These are phyloP conservation scores for Cladosporium austrohemisphaericum DNA, from an alignment of 2,329 filamentous ascomycete species.

Conservation along the genomic window DNA sequence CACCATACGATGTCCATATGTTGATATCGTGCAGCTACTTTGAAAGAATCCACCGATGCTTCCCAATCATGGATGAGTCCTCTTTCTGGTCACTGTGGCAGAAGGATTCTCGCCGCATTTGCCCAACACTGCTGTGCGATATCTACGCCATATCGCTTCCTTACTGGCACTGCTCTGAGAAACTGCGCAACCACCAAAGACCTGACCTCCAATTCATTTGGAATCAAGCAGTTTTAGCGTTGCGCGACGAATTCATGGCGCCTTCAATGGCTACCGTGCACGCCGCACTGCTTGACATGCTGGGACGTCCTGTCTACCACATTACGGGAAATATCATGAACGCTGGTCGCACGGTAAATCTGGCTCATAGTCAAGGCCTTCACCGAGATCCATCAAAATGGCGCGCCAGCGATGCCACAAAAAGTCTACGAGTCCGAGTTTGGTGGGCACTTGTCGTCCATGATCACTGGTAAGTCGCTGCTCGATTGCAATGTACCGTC, in stretches of 20 bases:
- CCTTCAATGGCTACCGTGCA: slow-evolving; percentile 40
- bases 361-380: slow-evolving; percentile 54
- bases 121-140: slow-evolving; percentile 26
- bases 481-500: background rate
- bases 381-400: slow-evolving; percentile 54
- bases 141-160: slow-evolving; percentile 38
- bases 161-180: slow-evolving; percentile 37
- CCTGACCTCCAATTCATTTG: slow-evolving; percentile 40
- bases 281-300: slow-evolving; percentile 39
- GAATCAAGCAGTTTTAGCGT: slow-evolving; percentile 41
- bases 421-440: slow-evolving; percentile 48
- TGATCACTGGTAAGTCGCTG: slow-evolving; percentile 46
- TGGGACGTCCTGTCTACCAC: slow-evolving; percentile 39
- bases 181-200: slow-evolving; percentile 33
- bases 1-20: background rate
- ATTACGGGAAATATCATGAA: slow-evolving; percentile 50
- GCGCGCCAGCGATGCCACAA: slow-evolving; percentile 50
- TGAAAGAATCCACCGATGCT: slow-evolving; percentile 34
- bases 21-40: slow-evolving; percentile 37
- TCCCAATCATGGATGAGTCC: slow-evolving; percentile 40
- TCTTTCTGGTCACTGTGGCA: slow-evolving; percentile 34
- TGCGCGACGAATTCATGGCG: slow-evolving; percentile 42
- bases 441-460: slow-evolving; percentile 58
- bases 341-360: slow-evolving; percentile 50
- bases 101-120: slow-evolving; percentile 34